Base-by-base conservation (phyloP, 805 yeast species). In the Kodamaea hsintzibuensis region DNA sequence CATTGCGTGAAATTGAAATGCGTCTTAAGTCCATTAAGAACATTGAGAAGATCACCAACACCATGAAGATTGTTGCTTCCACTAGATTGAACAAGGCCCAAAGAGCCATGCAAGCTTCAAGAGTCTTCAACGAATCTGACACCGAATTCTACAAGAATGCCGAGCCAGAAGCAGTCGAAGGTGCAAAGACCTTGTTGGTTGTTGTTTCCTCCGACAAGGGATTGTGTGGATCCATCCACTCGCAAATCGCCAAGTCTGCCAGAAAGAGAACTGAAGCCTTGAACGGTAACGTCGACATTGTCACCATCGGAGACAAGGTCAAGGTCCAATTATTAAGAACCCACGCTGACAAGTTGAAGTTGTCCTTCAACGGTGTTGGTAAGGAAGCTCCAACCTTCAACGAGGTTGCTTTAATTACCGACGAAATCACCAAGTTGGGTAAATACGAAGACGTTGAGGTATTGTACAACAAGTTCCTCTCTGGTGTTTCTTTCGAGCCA, bases 11-110 rank as follows among this genome's bases (percentile, higher is more conserved):
- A 79, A 96, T 95, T 70, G 99, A 95, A 82, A 88, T 84, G 76
- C 96, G 99, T 82, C 85, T 95, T 72, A 95, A 95, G 82, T 91
- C 98, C 62, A 95, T 95, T 75, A 95, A 93, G 83, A 95, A 95
- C 84, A 93, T 95, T 75, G 98, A 95, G 81, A 95, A 95, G 82
- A 95, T 95, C 80, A 95, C 99, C 79, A 95, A 95, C 80, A 95
- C 99, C 76, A 95, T 95, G 98, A 95, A 92, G 83, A 88, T 95
- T 78, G 99, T 95, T 68, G 99, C 99, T 42, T 93, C 98, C 42
- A 95, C 99, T 65, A 88, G 97, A 80, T 84, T 95, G 74, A 82
- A 84, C 72, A 91, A 89, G 79, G 99, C 99, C 58, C 97, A 91
- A 78, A 89, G 87, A 75, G 96, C 98, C 57, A 93, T 91, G 91